Evolutionary conservation across 345 rosid species (phyloP).

Genomic region (Camelina sativa): DNA sequence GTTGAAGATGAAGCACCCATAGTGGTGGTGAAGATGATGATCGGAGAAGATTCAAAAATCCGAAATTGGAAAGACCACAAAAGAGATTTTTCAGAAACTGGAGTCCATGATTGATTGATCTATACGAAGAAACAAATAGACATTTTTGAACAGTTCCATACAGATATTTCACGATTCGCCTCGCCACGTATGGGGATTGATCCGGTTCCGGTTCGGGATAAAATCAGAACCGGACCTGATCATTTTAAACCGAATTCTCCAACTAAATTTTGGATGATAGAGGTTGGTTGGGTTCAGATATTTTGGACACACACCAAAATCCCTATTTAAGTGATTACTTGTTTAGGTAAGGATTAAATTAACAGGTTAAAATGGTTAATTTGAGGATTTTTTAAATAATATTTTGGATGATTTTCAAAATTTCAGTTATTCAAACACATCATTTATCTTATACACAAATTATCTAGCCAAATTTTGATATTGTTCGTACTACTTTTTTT

Average conservation of each 20-base stretch:
- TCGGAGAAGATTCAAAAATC: conserved; percentile 13
- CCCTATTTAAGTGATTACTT: too few relatives aligned
- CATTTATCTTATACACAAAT: too few relatives aligned
- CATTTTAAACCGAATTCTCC: not conserved
- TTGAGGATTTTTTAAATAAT: too few relatives aligned
- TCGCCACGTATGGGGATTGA: conserved; percentile 11
- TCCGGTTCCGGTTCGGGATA: conserved; percentile 12
- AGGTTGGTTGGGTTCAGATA: too few relatives aligned
- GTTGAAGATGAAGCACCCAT: conserved; percentile 89
- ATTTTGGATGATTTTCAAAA: too few relatives aligned
- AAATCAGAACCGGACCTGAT: not conserved
- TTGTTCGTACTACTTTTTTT: too few relatives aligned
- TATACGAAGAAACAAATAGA: not conserved
- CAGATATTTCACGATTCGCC: conserved; percentile 14
- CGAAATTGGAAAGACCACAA: not conserved
- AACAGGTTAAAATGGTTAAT: too few relatives aligned
- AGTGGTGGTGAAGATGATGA: conserved; percentile 1
- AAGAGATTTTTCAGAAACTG: conserved; percentile 22
- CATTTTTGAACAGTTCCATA: conserved; percentile 30
- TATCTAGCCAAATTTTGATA: too few relatives aligned
- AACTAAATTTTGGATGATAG: not conserved
- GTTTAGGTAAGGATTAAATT: too few relatives aligned
- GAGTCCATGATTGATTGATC: conserved; percentile 22
- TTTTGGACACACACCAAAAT: too few relatives aligned
- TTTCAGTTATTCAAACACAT: too few relatives aligned